Evolutionary conservation across 1,284 basidiomycete species (phyloP).

Genomic region (Irpex lacteus): DNA sequence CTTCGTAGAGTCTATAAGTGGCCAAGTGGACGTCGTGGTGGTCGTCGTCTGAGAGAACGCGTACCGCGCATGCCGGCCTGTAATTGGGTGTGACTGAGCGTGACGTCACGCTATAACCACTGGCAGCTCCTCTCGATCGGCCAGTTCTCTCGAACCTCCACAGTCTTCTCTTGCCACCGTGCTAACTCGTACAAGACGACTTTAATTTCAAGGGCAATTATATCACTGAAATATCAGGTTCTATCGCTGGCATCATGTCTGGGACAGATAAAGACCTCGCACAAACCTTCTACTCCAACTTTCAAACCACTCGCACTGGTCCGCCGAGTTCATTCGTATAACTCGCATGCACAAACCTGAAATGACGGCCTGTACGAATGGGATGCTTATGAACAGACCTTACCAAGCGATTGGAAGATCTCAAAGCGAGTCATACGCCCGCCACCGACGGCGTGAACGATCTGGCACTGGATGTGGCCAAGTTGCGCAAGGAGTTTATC

Average conservation of each 20-base stretch:
- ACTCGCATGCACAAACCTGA: constrained; percentile 44
- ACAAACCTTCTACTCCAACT: constrained; percentile 43
- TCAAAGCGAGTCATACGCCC: constrained; percentile 13
- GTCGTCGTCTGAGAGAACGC: constrained; percentile 1
- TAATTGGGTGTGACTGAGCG: constrained; percentile 1
- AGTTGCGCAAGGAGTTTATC: constrained; percentile 54
- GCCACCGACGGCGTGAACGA: constrained; percentile 19
- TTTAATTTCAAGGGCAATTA: background rate
- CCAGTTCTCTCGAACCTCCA: background rate
- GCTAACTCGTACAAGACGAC: background rate
- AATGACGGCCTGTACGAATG: constrained; percentile 35
- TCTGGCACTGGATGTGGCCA: constrained; percentile 32
- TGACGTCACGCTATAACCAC: background rate
- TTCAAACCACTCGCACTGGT: constrained; percentile 46
- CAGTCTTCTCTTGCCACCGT: background rate
- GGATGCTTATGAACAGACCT: constrained; percentile 42
- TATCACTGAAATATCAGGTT: too few species aligned
- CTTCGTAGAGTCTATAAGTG: background rate
- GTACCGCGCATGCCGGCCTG: background rate
- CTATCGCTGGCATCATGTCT: constrained; percentile 16
- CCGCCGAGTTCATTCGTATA: constrained; percentile 36
- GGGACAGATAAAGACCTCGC: constrained; percentile 35
- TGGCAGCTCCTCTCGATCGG: too few species aligned
- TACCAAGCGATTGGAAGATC: constrained; percentile 32
- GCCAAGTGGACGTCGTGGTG: background rate